Conservation (phyloP, 805 yeast species). For the Sugiyamaella smithiae region DNA sequence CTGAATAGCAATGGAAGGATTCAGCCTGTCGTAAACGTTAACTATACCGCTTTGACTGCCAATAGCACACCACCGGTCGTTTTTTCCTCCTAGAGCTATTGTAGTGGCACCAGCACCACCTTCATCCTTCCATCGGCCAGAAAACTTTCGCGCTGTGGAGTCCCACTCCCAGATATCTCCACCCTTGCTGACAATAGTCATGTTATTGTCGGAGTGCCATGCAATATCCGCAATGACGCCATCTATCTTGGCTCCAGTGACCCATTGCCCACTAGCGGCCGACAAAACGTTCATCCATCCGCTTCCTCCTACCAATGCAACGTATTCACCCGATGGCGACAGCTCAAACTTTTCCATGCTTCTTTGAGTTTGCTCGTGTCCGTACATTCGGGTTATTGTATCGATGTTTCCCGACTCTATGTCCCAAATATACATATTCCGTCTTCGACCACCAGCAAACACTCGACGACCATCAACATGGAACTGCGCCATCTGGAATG, state of each 20-base stretch:
- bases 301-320: slow-evolving; percentile 76
- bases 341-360: slow-evolving; percentile 83
- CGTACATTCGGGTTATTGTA: slow-evolving; percentile 84
- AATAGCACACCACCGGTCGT: slow-evolving; percentile 79
- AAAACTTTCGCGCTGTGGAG: slow-evolving; percentile 47
- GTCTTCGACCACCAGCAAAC: slow-evolving; percentile 86
- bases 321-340: slow-evolving; percentile 66
- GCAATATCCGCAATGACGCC: slow-evolving; percentile 82
- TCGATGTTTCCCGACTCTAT: slow-evolving; percentile 70
- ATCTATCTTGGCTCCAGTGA: slow-evolving; percentile 83
- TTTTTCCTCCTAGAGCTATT: slow-evolving; percentile 67
- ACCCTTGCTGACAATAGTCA: slow-evolving; percentile 63
- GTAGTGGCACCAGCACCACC: slow-evolving; percentile 82
- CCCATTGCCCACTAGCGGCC: slow-evolving; percentile 79
- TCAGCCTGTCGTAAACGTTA: slow-evolving; percentile 67
- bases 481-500: slow-evolving; percentile 74
- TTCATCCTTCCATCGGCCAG: slow-evolving; percentile 77
- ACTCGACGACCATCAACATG: slow-evolving; percentile 53
- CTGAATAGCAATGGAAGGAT: slow-evolving; percentile 24
- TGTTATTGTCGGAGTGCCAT: slow-evolving; percentile 49
- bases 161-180: slow-evolving; percentile 93
- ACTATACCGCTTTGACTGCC: slow-evolving; percentile 91
- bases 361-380: slow-evolving; percentile 80
- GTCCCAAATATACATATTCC: slow-evolving; percentile 91
- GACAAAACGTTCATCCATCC: slow-evolving; percentile 89